phyloP scores from a whole-genome alignment of 2,329 filamentous ascomycete genomes.

The Aspergillus sergii region DNA sequence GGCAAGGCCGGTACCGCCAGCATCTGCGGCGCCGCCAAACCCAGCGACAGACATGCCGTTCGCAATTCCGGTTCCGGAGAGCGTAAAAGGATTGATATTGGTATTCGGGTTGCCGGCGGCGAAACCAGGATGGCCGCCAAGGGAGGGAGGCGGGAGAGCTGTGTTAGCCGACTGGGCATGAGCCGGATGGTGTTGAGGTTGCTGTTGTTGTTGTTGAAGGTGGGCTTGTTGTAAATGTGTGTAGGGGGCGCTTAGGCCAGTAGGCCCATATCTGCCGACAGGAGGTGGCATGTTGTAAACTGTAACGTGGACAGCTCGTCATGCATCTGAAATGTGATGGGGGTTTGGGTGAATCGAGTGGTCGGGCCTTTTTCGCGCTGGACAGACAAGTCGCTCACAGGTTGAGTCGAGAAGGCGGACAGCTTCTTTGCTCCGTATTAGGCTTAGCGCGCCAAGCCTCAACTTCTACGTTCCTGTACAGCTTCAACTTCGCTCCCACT shows the following conservation, averaged over 20 bases:
- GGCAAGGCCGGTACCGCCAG: slow-evolving; percentile 69
- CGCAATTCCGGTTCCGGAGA: slow-evolving; percentile 50
- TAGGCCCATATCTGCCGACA: slow-evolving; percentile 59
- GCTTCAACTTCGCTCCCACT: slow-evolving; percentile 25
- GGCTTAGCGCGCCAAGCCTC: slow-evolving; percentile 38
- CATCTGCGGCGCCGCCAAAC: slow-evolving; percentile 60
- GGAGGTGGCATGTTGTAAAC: slow-evolving; percentile 58
- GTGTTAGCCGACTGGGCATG: slow-evolving; percentile 50
- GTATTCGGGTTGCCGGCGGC: slow-evolving; percentile 64
- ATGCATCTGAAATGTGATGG: slow-evolving; percentile 22
- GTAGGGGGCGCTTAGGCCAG: slow-evolving; percentile 63
- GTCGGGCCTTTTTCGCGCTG: slow-evolving; percentile 27
- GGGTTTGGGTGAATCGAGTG: slow-evolving; percentile 10
- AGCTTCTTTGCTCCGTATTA: slow-evolving; percentile 21
- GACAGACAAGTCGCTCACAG: background rate
- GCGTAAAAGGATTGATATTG: slow-evolving; percentile 67
- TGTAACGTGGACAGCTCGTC: slow-evolving; percentile 16
- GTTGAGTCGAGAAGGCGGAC: slow-evolving; percentile 28
- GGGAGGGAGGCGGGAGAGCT: slow-evolving; percentile 57
- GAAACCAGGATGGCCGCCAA: slow-evolving; percentile 72
- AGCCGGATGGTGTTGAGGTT: slow-evolving; percentile 44
- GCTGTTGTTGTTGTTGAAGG: slow-evolving; percentile 46
- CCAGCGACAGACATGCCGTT: slow-evolving; percentile 62
- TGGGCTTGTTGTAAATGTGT: slow-evolving; percentile 57
- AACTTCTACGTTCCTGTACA: slow-evolving; percentile 19